Base-by-base conservation (phyloP, 1,284 basidiomycete species). In the Heterobasidion parviporum region DNA sequence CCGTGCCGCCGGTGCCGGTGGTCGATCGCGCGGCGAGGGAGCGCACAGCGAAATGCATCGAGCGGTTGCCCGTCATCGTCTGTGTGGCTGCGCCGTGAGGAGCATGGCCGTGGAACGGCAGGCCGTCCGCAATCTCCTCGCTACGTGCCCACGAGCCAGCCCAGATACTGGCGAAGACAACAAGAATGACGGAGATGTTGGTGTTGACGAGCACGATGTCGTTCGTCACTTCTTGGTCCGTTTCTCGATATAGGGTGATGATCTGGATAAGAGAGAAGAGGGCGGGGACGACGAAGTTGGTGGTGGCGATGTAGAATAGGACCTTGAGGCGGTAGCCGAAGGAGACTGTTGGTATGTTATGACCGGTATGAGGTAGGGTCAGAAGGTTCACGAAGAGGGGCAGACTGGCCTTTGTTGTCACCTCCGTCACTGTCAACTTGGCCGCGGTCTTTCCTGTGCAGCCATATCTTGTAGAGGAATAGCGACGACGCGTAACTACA, bases 221-320 rank as follows among this genome's bases (percentile, higher is more conserved):
- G 59, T 69, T 70, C 48, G 70, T 59, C 32, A 57, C 16, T 18
- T 63, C 3, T 0, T 59, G 44, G 51, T 65, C 48, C 47, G 66
- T 58, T 50, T 35, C 53, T 32, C 60, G 60, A 52, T 69, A 70
- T 20, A 71, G 61, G 52, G 69, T 59, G 20, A 68, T 53, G 54
- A 70, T 64, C 53, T 71, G 68, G 3, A 50, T 65, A 33, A 70
- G 59, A 33, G 68, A 69, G 53, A 70, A 68, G n/a, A 68, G 15
- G 4, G 38, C 52, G 15, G 52, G 52, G 3, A 53, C 12, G 18
- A 64, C 36, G 50, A 68, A 70, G 52, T 68, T 70, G 3, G 66
- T 68, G 45, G 67, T 56, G 20, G 68, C 66, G 26, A 70, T 68
- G 10, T 54, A 67, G 38, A 60, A 68, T 44, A 68, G 57, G 15